A percentile compares a stretch with the other conserved stretches of the same genome.
Conservation (phyloP, 2,329 filamentous ascomycete genomes). For the Mycosphaerelloides madeirae region DNA sequence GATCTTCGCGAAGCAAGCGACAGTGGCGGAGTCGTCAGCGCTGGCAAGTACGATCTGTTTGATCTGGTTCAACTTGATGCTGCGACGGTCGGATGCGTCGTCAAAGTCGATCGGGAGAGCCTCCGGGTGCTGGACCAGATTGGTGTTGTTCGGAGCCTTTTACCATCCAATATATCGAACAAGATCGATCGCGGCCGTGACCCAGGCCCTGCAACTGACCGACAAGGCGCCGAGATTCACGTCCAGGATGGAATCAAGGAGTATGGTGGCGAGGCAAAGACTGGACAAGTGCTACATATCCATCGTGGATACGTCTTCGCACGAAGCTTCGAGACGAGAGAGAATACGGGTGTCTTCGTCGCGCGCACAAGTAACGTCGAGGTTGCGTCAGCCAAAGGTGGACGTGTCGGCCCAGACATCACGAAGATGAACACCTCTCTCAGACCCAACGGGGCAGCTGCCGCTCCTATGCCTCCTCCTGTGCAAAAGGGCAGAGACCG, state of each 20-base stretch:
- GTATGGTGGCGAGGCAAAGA: constrained; percentile 74
- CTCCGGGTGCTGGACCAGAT: constrained; percentile 87
- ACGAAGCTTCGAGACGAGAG: constrained; percentile 74
- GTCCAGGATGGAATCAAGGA: constrained; percentile 91
- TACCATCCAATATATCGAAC: constrained; percentile 89
- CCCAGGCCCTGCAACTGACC: constrained; percentile 78
- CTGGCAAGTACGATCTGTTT: constrained; percentile 87
- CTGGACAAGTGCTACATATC: constrained; percentile 88
- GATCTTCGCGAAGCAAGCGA: constrained; percentile 91
- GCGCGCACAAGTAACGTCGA: constrained; percentile 78
- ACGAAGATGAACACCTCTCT: constrained; percentile 89
- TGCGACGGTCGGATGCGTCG: constrained; percentile 84
- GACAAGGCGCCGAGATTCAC: constrained; percentile 88
- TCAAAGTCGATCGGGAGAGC: constrained; percentile 93
- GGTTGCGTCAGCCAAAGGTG: constrained; percentile 91
- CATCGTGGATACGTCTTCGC: constrained; percentile 89
- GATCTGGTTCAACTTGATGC: constrained; percentile 92
- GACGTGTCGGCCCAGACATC: constrained; percentile 74
- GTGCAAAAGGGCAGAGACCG: constrained; percentile 72
- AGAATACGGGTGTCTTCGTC: constrained; percentile 88
- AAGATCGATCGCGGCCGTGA: constrained; percentile 77
- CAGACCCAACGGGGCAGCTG: constrained; percentile 53
- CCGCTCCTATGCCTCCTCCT: constrained; percentile 61
- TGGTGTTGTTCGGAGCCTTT: constrained; percentile 71
- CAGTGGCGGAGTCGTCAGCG: constrained; percentile 74